Conservation (phyloP, 2,329 filamentous ascomycete species). For the Fusarium udum region DNA sequence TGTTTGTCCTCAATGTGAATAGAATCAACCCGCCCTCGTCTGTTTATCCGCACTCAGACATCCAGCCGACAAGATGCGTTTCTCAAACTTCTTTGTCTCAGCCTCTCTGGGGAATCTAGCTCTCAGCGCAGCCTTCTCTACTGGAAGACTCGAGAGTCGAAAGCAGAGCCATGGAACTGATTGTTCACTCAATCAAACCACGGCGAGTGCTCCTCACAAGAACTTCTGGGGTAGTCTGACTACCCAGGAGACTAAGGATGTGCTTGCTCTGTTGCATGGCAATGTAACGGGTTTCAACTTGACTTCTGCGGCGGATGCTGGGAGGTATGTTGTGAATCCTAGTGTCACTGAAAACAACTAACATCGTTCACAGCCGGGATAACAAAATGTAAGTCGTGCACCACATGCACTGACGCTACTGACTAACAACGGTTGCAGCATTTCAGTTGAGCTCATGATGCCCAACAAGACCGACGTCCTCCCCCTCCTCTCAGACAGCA, state of each 20-base stretch:
- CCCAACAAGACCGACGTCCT: slow-evolving; percentile 1
- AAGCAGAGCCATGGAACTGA: not conserved
- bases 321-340: not conserved
- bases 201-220: not conserved
- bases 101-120: not conserved
- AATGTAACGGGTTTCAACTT: not conserved
- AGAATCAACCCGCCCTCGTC: not conserved
- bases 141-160: not conserved
- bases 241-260: not conserved
- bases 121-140: not conserved
- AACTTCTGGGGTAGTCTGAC: slow-evolving; percentile 7
- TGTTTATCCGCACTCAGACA: not conserved
- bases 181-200: not conserved
- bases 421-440: fast-evolving
- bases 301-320: not conserved
- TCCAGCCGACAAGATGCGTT: not conserved
- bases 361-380: not conserved
- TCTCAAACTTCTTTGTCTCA: not conserved
- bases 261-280: not conserved
- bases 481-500: not conserved
- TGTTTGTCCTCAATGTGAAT: not conserved
- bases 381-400: not conserved
- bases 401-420: fast-evolving
- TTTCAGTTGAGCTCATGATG: slow-evolving; percentile 4
- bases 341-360: not conserved